A percentile compares a stretch with the other conserved stretches of the same genome.
These are phyloP conservation scores for Beauveria pseudobassiana DNA, from an alignment of 2,329 filamentous ascomycete species.

Conservation along the genomic window DNA sequence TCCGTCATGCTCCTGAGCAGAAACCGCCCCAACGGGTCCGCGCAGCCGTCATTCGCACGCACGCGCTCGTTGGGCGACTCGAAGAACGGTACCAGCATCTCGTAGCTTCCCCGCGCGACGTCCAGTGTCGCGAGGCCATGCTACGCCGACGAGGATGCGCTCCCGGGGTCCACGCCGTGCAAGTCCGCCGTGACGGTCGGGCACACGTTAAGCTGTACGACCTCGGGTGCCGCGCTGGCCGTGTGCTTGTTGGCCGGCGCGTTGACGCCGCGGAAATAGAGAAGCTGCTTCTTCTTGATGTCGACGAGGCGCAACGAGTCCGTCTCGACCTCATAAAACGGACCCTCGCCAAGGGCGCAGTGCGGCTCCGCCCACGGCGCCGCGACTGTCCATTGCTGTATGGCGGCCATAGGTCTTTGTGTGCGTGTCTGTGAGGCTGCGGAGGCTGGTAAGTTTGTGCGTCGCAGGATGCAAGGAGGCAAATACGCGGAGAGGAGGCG, in stretches of 20 bases:
- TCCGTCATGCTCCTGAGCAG: slow-evolving; percentile 88
- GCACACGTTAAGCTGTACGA: slow-evolving; percentile 43
- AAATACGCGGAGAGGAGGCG: not conserved
- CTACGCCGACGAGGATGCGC: slow-evolving; percentile 66
- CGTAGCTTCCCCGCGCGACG: slow-evolving; percentile 38
- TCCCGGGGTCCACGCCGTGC: slow-evolving; percentile 50
- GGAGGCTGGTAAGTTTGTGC: not conserved
- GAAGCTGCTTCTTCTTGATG: slow-evolving; percentile 66
- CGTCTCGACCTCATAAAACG: slow-evolving; percentile 60
- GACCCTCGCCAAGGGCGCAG: slow-evolving; percentile 65
- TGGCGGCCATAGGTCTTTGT: slow-evolving; percentile 22
- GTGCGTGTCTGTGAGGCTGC: not conserved
- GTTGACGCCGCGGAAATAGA: not conserved
- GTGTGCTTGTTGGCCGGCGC: not conserved
- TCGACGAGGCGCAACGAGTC: slow-evolving; percentile 72
- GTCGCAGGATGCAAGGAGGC: not conserved
- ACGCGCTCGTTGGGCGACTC: slow-evolving; percentile 43
- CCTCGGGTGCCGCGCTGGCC: not conserved
- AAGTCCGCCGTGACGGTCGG: slow-evolving; percentile 73
- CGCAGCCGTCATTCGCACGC: slow-evolving; percentile 73
- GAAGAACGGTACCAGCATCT: slow-evolving; percentile 44
- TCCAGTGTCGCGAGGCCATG: slow-evolving; percentile 74
- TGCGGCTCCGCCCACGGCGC: slow-evolving; percentile 51
- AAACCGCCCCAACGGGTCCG: slow-evolving; percentile 73
- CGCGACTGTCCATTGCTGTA: slow-evolving; percentile 44